Conservation (phyloP, 2,329 filamentous ascomycete species). For the Fusarium solani-melongenae region DNA sequence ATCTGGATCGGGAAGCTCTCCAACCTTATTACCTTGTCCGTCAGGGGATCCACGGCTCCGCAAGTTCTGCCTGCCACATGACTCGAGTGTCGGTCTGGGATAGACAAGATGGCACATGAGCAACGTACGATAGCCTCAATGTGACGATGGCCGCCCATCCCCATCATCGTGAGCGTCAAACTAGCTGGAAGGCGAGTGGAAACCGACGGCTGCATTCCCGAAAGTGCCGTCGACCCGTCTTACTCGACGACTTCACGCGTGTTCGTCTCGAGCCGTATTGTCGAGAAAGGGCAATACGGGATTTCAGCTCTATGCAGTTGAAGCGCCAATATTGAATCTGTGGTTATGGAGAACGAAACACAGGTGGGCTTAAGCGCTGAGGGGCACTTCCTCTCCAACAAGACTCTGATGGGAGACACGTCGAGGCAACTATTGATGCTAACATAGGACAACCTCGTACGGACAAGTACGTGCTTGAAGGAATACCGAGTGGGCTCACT, state of each 20-base stretch:
- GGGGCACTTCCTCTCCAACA: not conserved
- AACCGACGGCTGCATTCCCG: constrained; percentile 32
- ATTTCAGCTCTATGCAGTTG: not conserved
- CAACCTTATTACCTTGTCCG: constrained; percentile 16
- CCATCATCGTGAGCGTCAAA: constrained; percentile 7
- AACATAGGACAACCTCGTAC: not conserved
- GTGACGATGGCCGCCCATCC: constrained; percentile 2
- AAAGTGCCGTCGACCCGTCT: constrained; percentile 24
- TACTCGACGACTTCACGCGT: not conserved
- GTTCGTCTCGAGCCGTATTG: not conserved
- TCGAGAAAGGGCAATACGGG: not conserved
- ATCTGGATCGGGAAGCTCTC: constrained; percentile 17
- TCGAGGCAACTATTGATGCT: not conserved
- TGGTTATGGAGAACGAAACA: not conserved
- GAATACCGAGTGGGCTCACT: not conserved
- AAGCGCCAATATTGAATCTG: not conserved
- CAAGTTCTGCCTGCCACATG: constrained; percentile 20
- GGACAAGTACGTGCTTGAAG: not conserved
- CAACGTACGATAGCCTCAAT: constrained; percentile 29
- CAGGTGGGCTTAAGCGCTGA: not conserved
- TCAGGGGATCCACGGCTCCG: constrained; percentile 24
- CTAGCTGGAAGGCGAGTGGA: constrained; percentile 12
- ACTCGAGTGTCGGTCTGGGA: constrained; percentile 12
- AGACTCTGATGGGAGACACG: not conserved
- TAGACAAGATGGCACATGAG: constrained; percentile 1